Base-by-base conservation (phyloP, 2,329 filamentous ascomycete species). In the Shiraia sp. region DNA sequence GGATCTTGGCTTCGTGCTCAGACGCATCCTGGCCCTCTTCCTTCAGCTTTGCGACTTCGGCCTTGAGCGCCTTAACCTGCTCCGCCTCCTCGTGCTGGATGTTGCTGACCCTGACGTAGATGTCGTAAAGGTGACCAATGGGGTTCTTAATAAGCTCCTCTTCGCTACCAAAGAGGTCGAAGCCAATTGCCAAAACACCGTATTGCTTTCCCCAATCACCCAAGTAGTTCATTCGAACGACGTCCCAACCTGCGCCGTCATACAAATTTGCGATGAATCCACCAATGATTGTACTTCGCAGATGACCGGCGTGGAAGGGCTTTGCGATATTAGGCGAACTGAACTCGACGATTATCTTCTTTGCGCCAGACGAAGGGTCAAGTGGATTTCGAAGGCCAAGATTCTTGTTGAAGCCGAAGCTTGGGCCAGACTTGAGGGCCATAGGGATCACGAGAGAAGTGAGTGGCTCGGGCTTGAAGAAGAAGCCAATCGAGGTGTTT, bases 251-350 rank as follows among this genome's bases (percentile, higher is more conserved):
- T 36, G 82, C 80, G 13, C 70, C 75, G 56, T 84, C 75, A 62
- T 89, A 87, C 2, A 89, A 64, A 57, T 88, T 88, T 15, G 83
- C 75, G 14, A 90, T 70, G 65, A 87, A 88, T 22, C 83, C 84
- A 30, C 87, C 86, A 42, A 90, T 86, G 51, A 90, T 88, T 36
- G 87, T 90, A 59, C 84, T 88, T 57, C 86, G 78, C 54, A 90
- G 73, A 72, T 91, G 86, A 5, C 83, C 84, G 15, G 84, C 85
- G 61, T 88, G 83, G 70, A 90, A 90, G 15, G 85, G 88, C 72
- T 92, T 92, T 32, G 88, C 88, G 45, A 93, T 90, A 66, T 93
- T 93, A 36, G 89, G 88, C 6, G 86, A 90, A 6, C 86, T 90
- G 70, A 92, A 93, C 62, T 93, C 88, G 57, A 93, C 80, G 36